Base-by-base conservation (phyloP, 208 protist genomes). In the Wallacemonas sp. region DNA sequence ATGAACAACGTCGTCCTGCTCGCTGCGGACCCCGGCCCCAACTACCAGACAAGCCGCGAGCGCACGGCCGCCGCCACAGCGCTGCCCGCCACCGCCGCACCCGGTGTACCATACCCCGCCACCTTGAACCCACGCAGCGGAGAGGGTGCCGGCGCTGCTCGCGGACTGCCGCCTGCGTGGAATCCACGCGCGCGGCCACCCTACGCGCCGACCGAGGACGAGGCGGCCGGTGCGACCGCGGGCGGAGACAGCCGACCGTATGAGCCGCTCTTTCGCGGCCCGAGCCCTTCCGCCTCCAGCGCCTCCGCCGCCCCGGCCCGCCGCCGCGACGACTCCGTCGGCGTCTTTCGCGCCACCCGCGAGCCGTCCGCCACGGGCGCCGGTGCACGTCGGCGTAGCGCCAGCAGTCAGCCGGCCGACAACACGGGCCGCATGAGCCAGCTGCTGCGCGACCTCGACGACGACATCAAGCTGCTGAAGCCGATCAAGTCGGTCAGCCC, bases 1-100 rank as follows among this genome's bases (percentile, higher is more conserved):
- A 85, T 96, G 84, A 96, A 93, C 73, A 84, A 86, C 44, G 50
- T 94, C 14, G 70, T 92, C 18, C 74, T 94, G 4, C 85, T 94
- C 41, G 85, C 86, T 41, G 77, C 77, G 12, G 84, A 93, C 63
- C 86, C 87, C 11, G 88, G 87, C 0, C 78, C 77, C 42, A 55
- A 72, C 52, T 91, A 83, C 73, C 67, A 42, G 49, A 73, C 39
- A 3, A 75, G 52, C 16, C 62, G 44, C 4, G 42, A 57, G 39
- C 36, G 14, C 18, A 22, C 25, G 3, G 67, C 59, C n/a, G 20
- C 31, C 36, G 14, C 36, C 10, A 14, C 31, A 33, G 61, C 44
- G 22, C 18, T 22, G 11, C 33, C 46, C 2, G n/a, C 18, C 28
- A 22, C 16, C 5, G 20, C 14, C 5, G 36, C 36, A 16, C 10